Base-by-base conservation (phyloP, 768 basidiomycete genomes). In the Mycena amicta region DNA sequence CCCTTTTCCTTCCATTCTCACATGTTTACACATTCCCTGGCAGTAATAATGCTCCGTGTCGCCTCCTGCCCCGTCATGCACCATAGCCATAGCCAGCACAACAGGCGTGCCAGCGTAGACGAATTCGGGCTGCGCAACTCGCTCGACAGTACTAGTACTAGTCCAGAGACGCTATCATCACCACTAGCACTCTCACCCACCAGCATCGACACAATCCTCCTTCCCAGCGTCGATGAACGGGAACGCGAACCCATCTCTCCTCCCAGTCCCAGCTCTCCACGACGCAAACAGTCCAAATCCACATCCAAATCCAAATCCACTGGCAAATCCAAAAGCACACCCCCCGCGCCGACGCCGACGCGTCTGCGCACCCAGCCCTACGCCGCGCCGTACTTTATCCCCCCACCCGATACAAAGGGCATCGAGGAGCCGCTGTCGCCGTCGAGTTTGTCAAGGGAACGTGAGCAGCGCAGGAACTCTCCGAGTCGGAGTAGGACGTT, bases 301-400 rank as follows among this genome's bases (percentile, higher is more conserved):
- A 47, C 23, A 13, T 50, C 59, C 3, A 37, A 31, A 23, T 4
- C 23, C 6, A 54, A 51, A 45, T 25, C 22, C 33, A 18, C 18
- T n/a, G 18, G 40, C 49, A 47, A 41, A 56, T 20, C 18, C 26
- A 11, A 23, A 54, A 26, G 49, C 41, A 52, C 15, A n/a, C 39
- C 45, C 5, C 5, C 50, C 8, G 18, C 33, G 33, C 33, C 33
- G 11, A 37, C 33, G 11, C 33, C 43, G 22, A 15, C 53, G 55
- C 53, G 53, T n/a, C 62, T 40, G 15, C 57, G 62, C 4, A 63
- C 62, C n/a, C 55, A 60, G n/a, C 59, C 59, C n/a, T 64, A 64
- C 53, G 62, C 28, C 20, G 62, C 62, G 37, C 62, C 62, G 37
- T 64, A 64, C 27, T 64, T 60, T 49, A 52, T 60, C 37, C 59